Percentiles rank a stretch among this genome's conserved stretches.
phyloP scores from a whole-genome alignment of 208 protist species.

The Leishmania lainsoni region DNA sequence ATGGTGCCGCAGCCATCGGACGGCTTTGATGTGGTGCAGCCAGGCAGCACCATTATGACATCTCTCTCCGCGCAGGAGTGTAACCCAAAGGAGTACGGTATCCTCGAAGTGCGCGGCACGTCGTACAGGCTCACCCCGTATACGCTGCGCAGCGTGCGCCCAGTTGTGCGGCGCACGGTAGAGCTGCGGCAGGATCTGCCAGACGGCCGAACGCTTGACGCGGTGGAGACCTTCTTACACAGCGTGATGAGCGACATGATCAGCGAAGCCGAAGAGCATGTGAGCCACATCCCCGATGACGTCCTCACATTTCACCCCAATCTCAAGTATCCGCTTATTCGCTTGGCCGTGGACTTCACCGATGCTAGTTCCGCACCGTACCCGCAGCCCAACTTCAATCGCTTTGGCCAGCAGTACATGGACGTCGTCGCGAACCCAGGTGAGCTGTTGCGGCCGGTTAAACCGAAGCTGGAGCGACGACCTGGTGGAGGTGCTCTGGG shows the following conservation, averaged over 20 bases:
- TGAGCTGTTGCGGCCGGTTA: slow-evolving; percentile 73
- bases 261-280: slow-evolving; percentile 71
- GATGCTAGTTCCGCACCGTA: slow-evolving; percentile 74
- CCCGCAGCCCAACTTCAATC: slow-evolving; percentile 84
- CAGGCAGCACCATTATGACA: slow-evolving; percentile 97
- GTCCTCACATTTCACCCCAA: slow-evolving; percentile 79
- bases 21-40: slow-evolving; percentile 96
- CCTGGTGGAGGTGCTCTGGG: slow-evolving; percentile 6
- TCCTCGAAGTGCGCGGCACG: slow-evolving; percentile 83
- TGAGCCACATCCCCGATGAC: slow-evolving; percentile 74
- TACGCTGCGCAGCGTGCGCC: slow-evolving; percentile 90
- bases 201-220: slow-evolving; percentile 66
- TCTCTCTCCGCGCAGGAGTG: slow-evolving; percentile 94
- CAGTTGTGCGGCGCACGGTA: slow-evolving; percentile 90
- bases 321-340: slow-evolving; percentile 85
- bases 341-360: slow-evolving; percentile 82
- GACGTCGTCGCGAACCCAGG: slow-evolving; percentile 87
- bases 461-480: slow-evolving; percentile 53
- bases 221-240: slow-evolving; percentile 84
- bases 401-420: slow-evolving; percentile 92
- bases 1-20: slow-evolving; percentile 87
- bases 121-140: slow-evolving; percentile 90
- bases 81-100: slow-evolving; percentile 94
- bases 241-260: slow-evolving; percentile 82
- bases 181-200: slow-evolving; percentile 68